phyloP scores from a whole-genome alignment of 163 green algal genomes.

The Chloromonas sp. region DNA sequence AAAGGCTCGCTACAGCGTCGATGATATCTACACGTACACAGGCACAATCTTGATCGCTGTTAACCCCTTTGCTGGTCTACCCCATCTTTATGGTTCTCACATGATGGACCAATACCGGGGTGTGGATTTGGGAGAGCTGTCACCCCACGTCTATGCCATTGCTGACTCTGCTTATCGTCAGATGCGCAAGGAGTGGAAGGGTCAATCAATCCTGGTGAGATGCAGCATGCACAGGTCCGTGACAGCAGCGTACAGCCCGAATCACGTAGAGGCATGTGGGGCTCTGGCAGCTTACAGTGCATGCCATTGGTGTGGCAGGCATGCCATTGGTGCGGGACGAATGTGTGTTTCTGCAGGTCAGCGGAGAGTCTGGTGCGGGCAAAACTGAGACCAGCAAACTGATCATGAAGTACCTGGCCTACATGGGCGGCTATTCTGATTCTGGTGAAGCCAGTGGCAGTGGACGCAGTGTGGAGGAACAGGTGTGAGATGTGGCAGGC shows the following conservation, averaged over 20 bases:
- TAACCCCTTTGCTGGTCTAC: slow-evolving; percentile 91
- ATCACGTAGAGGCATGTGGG: too few species aligned
- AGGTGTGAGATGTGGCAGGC: slow-evolving; percentile 31
- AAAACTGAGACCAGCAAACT: slow-evolving; percentile 99
- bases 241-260: background rate
- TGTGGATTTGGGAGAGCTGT: slow-evolving; percentile 81
- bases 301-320: background rate
- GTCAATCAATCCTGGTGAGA: slow-evolving; percentile 91
- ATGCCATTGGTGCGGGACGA: background rate
- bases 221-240: background rate
- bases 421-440: slow-evolving; percentile 73
- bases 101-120: slow-evolving; percentile 99
- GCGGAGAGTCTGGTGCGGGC: slow-evolving; percentile 90
- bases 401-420: slow-evolving; percentile 98
- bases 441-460: slow-evolving; percentile 31
- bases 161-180: slow-evolving; percentile 89
- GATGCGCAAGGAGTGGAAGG: slow-evolving; percentile 79
- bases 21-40: slow-evolving; percentile 89
- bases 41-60: slow-evolving; percentile 97
- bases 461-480: slow-evolving; percentile 60
- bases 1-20: slow-evolving; percentile 61
- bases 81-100: slow-evolving; percentile 91
- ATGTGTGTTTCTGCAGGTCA: slow-evolving; percentile 58
- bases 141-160: slow-evolving; percentile 96
- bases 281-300: too few species aligned